Conservation (phyloP, 495 filamentous ascomycete species). For the Podospora bellae-mahoneyi region DNA sequence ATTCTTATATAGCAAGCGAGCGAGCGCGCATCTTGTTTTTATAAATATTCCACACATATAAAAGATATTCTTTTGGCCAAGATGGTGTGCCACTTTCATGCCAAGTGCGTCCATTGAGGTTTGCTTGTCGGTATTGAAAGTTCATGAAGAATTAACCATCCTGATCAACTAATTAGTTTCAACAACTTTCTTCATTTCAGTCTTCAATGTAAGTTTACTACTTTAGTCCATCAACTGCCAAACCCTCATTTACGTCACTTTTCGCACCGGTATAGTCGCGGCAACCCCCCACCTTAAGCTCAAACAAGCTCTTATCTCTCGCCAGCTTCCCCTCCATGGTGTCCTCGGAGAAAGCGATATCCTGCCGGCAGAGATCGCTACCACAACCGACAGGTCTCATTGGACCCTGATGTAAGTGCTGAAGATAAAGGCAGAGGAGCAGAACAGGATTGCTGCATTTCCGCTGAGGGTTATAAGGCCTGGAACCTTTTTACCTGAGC, state of each 20-base stretch:
- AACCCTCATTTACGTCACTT: background rate
- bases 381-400: background rate
- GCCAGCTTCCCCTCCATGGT: background rate
- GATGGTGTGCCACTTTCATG: background rate
- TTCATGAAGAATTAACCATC: no score
- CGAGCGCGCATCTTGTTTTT: background rate
- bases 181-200: no score
- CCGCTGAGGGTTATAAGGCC: background rate
- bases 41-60: background rate
- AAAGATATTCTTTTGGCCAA: background rate
- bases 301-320: background rate
- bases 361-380: background rate
- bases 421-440: background rate
- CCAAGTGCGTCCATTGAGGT: background rate
- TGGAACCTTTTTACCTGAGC: background rate
- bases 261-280: background rate
- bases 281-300: background rate
- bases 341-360: slow-evolving; percentile 2
- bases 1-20: background rate
- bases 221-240: background rate
- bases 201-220: no score
- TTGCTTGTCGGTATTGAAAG: no score
- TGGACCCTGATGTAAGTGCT: background rate
- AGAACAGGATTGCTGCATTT: background rate
- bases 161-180: no score